Evolutionary conservation across 805 yeast species (phyloP).

Genomic region (Metschnikowia kofuensis): DNA sequence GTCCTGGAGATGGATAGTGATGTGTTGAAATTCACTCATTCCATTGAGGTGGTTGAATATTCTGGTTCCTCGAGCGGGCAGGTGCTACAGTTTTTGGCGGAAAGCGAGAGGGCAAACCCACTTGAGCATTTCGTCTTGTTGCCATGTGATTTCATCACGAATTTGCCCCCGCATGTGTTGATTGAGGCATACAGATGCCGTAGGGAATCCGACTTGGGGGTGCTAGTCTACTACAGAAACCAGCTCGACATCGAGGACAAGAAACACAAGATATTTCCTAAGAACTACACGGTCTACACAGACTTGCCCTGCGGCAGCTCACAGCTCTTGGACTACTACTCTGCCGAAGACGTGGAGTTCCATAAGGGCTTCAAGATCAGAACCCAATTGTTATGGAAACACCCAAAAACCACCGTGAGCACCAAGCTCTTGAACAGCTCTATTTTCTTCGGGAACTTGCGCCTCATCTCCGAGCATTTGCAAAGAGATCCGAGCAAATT

Average conservation of each 20-base stretch:
- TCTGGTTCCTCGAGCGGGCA: conserved; percentile 53
- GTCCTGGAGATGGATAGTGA: conserved; percentile 17
- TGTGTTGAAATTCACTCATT: conserved; percentile 16
- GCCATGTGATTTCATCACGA: conserved; percentile 94
- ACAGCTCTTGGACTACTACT: conserved; percentile 66
- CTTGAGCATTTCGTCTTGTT: conserved; percentile 59
- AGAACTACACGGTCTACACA: conserved; percentile 66
- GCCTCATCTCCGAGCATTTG: conserved; percentile 51
- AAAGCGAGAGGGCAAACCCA: conserved; percentile 38
- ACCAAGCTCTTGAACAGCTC: conserved; percentile 71
- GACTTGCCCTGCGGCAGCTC: conserved; percentile 42
- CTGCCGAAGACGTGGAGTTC: conserved; percentile 64
- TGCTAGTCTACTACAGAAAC: conserved; percentile 75
- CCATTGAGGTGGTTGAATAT: conserved; percentile 24
- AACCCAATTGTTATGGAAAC: conserved; percentile 86
- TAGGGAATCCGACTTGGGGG: conserved; percentile 63
- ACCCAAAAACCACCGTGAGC: conserved; percentile 75
- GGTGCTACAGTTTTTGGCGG: conserved; percentile 47
- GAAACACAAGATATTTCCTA: conserved; percentile 54
- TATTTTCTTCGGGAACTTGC: conserved; percentile 47
- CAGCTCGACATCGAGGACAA: conserved; percentile 74
- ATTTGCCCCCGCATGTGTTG: conserved; percentile 84
- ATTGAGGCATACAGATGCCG: conserved; percentile 80
- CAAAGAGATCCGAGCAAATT: conserved; percentile 32
- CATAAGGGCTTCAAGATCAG: conserved; percentile 73